These are phyloP conservation scores for Tritrichomonas foetus DNA, from an alignment of 208 protist species.

Conservation along the genomic window DNA sequence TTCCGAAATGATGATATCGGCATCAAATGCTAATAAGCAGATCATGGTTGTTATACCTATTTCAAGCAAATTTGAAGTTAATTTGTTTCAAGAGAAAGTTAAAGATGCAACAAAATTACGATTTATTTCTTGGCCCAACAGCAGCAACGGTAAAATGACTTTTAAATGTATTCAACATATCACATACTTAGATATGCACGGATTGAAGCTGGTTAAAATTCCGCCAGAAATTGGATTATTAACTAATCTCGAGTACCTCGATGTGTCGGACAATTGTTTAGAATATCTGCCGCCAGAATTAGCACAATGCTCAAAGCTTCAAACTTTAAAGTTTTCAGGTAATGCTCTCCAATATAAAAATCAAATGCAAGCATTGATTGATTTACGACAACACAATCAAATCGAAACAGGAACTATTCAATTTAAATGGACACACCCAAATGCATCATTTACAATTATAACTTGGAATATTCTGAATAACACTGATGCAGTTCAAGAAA, in stretches of 20 bases:
- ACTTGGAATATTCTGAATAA: not conserved
- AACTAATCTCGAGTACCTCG: not conserved
- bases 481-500: not conserved
- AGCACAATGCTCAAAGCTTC: not conserved
- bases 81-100: not conserved
- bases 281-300: not conserved
- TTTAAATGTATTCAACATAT: not conserved
- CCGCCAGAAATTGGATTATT: not conserved
- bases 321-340: not conserved
- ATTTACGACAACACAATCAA: not conserved
- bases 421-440: not conserved
- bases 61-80: not conserved
- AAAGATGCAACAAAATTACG: not conserved
- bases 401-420: not conserved
- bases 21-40: too few species aligned
- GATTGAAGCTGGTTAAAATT: not conserved
- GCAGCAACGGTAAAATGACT: not conserved
- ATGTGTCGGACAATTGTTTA: not conserved
- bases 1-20: too few species aligned
- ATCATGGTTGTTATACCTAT: conserved; percentile 2
- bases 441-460: not conserved
- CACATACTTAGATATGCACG: not conserved
- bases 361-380: conserved; percentile 6
- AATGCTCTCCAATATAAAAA: not conserved
- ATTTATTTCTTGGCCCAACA: not conserved